Percentiles rank a stretch among this genome's conserved stretches.
phyloP scores from a whole-genome alignment of 2,329 filamentous ascomycete genomes.

The Dryadomyces sulphureus region DNA sequence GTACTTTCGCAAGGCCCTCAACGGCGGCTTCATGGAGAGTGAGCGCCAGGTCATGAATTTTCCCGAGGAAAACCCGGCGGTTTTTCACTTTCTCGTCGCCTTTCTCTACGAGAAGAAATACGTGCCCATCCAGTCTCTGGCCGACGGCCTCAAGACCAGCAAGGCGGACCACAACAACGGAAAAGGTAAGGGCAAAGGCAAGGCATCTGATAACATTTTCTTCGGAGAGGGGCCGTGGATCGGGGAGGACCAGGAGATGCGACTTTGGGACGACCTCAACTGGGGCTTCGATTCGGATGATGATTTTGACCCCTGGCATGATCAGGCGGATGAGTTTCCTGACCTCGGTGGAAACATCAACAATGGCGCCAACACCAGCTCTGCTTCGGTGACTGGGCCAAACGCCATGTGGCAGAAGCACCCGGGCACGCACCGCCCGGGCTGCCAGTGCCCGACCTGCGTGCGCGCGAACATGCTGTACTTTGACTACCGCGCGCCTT shows the following conservation, averaged over 20 bases:
- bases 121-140: constrained; percentile 27
- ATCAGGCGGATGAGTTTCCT: no score
- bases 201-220: no score
- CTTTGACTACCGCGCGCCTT: neutral
- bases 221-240: no score
- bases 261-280: neutral
- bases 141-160: constrained; percentile 9
- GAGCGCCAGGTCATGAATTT: constrained; percentile 23
- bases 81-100: constrained; percentile 36
- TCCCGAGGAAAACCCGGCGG: constrained; percentile 33
- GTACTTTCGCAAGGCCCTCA: neutral
- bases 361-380: no score
- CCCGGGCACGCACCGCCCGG: neutral
- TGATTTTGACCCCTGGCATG: no score
- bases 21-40: neutral
- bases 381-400: no score
- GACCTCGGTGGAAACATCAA: no score
- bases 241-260: no score
- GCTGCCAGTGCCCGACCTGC: neutral
- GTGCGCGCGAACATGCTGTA: neutral
- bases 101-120: constrained; percentile 33
- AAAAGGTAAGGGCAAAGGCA: neutral
- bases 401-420: no score
- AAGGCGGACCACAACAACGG: neutral
- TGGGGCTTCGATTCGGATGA: neutral